Base-by-base conservation (phyloP, 2,329 filamentous ascomycete genomes). In the Pestalotiopsis sp. region DNA sequence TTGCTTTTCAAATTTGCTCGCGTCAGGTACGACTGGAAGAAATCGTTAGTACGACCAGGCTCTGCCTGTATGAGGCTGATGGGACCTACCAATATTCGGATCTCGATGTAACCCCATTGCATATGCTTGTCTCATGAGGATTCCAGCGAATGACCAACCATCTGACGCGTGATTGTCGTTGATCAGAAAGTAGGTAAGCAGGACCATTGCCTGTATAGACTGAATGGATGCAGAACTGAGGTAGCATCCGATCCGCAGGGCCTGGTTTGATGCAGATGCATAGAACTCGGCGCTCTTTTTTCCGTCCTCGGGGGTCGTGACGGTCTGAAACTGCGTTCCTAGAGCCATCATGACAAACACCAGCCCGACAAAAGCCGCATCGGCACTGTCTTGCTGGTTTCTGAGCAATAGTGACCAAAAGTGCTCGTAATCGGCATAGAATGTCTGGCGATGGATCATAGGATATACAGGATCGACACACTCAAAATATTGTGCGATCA, bases 141-240 rank as follows among this genome's bases (percentile, higher is more conserved):
- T 90, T 5, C 92, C 92, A 0, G 91, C 91, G 82, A 94, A 95
- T 0, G 92, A 90, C 89, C 92, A 95, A 1, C 92, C 92, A 75
- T 95, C 92, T 0, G 91, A 92, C 3, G 92, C 92, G 73, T 94
- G 92, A 73, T 94, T 94, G 77, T 95, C 92, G 73, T 95, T 95
- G 81, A 94, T 94, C 44, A 95, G 83, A 73, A 95, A 95, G 75
- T 94, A 94, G 0, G 89, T 90, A 68, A 94, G 89, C n/a, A 95
- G 80, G 0, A 94, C 90, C 92, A 94, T 94, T 58, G 92, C 89
- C 77, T 94, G 91, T 39, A 94, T 88, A 1, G 91, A 92, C 26
- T 89, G 84, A 63, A 94, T 84, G 0, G 91, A 92, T 1, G 92
- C 91, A 58, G 88, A 89, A 77, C 92, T 94, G 3, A 94, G 84